These are phyloP conservation scores for Trichoderma endophyticum DNA, from an alignment of 2,329 filamentous ascomycete species.

Conservation along the genomic window DNA sequence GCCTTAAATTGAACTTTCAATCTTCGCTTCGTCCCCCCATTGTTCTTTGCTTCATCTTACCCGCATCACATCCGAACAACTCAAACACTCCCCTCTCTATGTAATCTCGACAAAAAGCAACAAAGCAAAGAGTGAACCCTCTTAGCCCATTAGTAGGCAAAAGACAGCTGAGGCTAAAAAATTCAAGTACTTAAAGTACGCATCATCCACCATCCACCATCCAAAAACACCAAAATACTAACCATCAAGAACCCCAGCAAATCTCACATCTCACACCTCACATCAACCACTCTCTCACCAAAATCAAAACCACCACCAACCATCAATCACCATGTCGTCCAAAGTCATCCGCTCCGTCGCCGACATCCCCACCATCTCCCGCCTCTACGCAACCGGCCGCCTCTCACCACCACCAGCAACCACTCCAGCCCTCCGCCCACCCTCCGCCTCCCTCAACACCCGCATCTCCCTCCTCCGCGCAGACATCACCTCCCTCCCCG, in stretches of 20 bases:
- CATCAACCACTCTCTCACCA: not conserved
- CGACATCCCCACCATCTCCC: conserved; percentile 60
- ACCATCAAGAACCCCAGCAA: not conserved
- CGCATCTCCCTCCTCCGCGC: conserved; percentile 67
- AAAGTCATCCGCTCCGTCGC: conserved; percentile 27
- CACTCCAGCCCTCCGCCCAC: conserved; percentile 22
- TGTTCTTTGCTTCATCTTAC: not conserved
- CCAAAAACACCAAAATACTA: not conserved
- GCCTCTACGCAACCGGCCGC: conserved; percentile 54
- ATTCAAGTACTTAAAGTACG: not conserved
- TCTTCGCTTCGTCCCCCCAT: not conserved
- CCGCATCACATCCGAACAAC: not conserved
- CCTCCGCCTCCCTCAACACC: conserved; percentile 61
- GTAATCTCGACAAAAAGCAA: not conserved
- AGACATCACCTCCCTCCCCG: conserved; percentile 76
- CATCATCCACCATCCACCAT: not conserved
- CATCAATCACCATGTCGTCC: not conserved
- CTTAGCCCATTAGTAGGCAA: too few species aligned
- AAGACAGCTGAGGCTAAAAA: not conserved
- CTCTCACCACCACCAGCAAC: conserved; percentile 33
- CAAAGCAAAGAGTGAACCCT: too few species aligned
- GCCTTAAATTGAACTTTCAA: not conserved
- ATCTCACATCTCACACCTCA: not conserved
- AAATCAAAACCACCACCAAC: not conserved
- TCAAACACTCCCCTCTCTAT: not conserved